Base-by-base conservation (phyloP, 495 filamentous ascomycete species). In the Aspergillus sclerotiicarbonarius region DNA sequence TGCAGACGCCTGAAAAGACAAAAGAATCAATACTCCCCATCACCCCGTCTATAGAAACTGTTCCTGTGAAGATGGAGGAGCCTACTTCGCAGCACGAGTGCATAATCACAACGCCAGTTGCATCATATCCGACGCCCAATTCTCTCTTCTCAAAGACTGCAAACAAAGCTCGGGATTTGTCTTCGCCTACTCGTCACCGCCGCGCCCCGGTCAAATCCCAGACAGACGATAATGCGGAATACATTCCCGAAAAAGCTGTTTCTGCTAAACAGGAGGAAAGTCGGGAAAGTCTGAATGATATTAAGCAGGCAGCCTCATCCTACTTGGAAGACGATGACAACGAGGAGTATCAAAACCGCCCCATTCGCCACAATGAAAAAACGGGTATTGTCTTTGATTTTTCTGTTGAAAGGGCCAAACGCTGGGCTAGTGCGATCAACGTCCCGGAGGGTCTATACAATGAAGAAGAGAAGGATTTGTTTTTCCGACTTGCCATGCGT, bases 401-500 rank as follows among this genome's bases (percentile, higher is more conserved):
- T 29, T 67, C 65, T 5, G 33, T 52, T 20, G 72, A 76, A 48
- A 67, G 62, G 37, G 68, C 65, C 25, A 67, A 54, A 30, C 71
- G 71, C 32, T 54, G 67, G 58, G 67, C 64, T 8, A 57, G 64
- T 6, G 65, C 67, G 0, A 54, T 67, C 25, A 58, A 67, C 19
- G 44, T 73, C 3, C 70, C 72, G 0, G 19, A 61, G 12, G 59
- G 62, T n/a, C 31, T 64, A 3, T 82, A 80, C 75, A 76, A 71
- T 15, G 60, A 72, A 12, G 78, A 81, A 35, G 85, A 87, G 54
- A 72, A 79, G 33, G 71, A 69, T 43, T 72, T 89, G 12, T 84
- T 80, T 65, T 70, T 79, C 39, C 78, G 79, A 45, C 69, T 89
- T 10, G 70, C 75, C 5, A 80, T 81, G 65, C 81, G 87, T 25